Conservation (phyloP, 768 basidiomycete species). For the Mrakia gelida region DNA sequence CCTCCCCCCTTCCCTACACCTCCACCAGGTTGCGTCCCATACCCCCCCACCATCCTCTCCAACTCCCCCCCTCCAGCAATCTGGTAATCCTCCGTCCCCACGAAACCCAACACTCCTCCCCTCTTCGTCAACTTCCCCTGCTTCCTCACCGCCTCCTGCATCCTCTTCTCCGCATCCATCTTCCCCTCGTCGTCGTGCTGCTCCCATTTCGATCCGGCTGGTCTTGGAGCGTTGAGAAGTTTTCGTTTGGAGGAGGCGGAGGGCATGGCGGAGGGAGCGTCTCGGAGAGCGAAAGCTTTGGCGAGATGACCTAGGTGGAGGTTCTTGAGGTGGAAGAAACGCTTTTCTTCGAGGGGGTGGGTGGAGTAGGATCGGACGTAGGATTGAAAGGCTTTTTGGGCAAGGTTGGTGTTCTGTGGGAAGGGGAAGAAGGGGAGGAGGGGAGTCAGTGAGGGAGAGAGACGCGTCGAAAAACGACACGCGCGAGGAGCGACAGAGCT, state of each 20-base stretch:
- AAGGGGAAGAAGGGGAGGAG: background rate
- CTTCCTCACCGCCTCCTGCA: constrained; percentile 76
- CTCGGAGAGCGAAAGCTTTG: constrained; percentile 44
- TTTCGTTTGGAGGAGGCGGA: constrained; percentile 51
- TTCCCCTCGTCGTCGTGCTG: constrained; percentile 47
- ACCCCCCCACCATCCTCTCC: constrained; percentile 21
- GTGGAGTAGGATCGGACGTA: constrained; percentile 96
- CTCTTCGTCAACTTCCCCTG: constrained; percentile 78
- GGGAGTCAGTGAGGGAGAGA: background rate
- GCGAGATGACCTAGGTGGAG: constrained; percentile 81
- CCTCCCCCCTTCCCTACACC: background rate
- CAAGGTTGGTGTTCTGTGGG: constrained; percentile 66
- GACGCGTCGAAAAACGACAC: constrained; percentile 13
- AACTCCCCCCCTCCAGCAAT: constrained; percentile 32
- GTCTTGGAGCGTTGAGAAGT: constrained; percentile 21
- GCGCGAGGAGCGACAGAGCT: constrained; percentile 8
- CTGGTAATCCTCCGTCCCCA: constrained; percentile 43
- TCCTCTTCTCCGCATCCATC: constrained; percentile 67
- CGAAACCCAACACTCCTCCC: constrained; percentile 53
- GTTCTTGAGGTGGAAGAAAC: constrained; percentile 91
- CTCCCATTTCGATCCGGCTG: constrained; percentile 35
- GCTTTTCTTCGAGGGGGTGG: constrained; percentile 90
- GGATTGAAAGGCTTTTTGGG: constrained; percentile 81
- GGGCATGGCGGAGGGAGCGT: constrained; percentile 65
- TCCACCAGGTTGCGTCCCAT: background rate